Percentiles rank a stretch among this genome's conserved stretches.
Conservation (phyloP, 2,329 filamentous ascomycete genomes). For the Ampelomyces quisqualis region DNA sequence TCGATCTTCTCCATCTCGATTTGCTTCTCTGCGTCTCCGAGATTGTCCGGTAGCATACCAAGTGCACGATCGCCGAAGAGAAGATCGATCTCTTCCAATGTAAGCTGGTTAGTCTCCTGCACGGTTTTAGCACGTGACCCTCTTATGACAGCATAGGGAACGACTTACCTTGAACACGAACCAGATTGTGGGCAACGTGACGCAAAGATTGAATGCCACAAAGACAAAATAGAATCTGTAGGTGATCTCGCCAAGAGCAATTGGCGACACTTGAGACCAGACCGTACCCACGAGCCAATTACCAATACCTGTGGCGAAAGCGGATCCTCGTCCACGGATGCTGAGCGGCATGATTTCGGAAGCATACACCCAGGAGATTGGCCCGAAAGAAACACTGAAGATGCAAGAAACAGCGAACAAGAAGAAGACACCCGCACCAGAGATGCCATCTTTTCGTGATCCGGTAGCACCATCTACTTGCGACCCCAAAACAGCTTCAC, state of each 20-base stretch:
- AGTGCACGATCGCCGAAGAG: slow-evolving; percentile 56
- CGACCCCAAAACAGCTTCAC: slow-evolving; percentile 58
- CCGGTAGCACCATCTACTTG: slow-evolving; percentile 34
- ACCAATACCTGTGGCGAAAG: slow-evolving; percentile 59
- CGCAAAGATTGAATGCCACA: slow-evolving; percentile 51
- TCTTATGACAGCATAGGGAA: not conserved
- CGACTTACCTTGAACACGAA: slow-evolving; percentile 51
- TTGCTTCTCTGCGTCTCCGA: slow-evolving; percentile 35
- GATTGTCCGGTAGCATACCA: slow-evolving; percentile 50
- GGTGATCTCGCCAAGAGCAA: slow-evolving; percentile 51
- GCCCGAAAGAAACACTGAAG: slow-evolving; percentile 39
- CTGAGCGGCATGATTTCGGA: slow-evolving; percentile 65
- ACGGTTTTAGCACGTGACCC: slow-evolving; percentile 2
- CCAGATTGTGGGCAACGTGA: slow-evolving; percentile 51
- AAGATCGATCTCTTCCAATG: slow-evolving; percentile 60
- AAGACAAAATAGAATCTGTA: slow-evolving; percentile 63
- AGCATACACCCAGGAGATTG: slow-evolving; percentile 62
- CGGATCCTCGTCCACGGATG: slow-evolving; percentile 61
- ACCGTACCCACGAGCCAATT: slow-evolving; percentile 62
- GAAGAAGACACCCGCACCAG: slow-evolving; percentile 65
- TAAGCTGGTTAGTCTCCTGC: slow-evolving; percentile 46
- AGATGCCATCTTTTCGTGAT: slow-evolving; percentile 47
- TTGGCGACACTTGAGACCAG: slow-evolving; percentile 60
- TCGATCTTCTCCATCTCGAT: slow-evolving; percentile 27
- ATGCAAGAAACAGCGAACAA: slow-evolving; percentile 54